Evolutionary conservation across 805 yeast genomes (phyloP), one percentile per base, ranked within the genome.

Genomic region (Suhomyces canberraensis): DNA sequence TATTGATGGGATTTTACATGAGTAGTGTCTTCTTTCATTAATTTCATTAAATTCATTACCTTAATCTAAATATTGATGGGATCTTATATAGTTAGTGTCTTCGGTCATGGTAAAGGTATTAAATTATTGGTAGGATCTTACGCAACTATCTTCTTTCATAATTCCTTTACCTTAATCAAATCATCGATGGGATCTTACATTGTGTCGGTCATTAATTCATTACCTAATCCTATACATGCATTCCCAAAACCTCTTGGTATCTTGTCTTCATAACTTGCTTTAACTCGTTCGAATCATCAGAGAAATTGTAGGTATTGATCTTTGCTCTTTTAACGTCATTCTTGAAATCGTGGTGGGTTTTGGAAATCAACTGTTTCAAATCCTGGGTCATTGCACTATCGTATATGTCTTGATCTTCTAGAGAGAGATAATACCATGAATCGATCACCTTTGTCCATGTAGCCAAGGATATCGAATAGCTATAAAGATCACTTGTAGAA

Each of bases 361-460:
- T 39, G 15, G 16, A 15, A 7, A 42, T 33, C 17, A 40, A 31
- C 19, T 18, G 30, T 7, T 39, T 33, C 18, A 35, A 20, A 11
- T 25, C 28, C 25, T 37, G 22, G 28, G 22, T 21, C 16, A 14
- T 15, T 9, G 15, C 25, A 11, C 11, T 8, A 7, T 32, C 7
- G 5, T 19, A 9, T 7, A 22, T 9, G 8, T 16, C 14, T 8
- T 16, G 15, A 11, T 29, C 37, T 14, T 44, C 46, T 9, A 40
- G 31, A 4, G 53, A 51, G 14, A 41, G 31, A 28, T 40, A 46
- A 31, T 64, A 64, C 73, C 73, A 69, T 16, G 70, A 55, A 36
- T 79, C 83, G 15, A 76, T 40, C 0, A 69, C 49, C 39, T 59
- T 68, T 1, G 61, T 52, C 86, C 86, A 80, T 8, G 58, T 51